A percentile compares a stretch with the other conserved stretches of the same genome.
phyloP scores from a whole-genome alignment of 2,329 filamentous ascomycete genomes.

The Penicillium griseofulvum region DNA sequence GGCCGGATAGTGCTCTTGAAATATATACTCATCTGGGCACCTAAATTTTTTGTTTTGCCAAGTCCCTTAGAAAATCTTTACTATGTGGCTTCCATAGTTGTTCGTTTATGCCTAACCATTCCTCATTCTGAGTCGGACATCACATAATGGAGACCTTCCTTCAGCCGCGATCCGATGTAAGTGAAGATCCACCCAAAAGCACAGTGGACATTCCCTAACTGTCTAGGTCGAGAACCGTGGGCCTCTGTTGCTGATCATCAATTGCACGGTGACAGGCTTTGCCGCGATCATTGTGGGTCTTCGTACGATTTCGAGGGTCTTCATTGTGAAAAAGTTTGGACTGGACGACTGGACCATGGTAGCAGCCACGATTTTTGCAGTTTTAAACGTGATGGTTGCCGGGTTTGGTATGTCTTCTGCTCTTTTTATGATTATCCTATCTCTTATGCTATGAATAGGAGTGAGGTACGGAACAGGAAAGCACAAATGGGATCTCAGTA shows the following conservation, averaged over 20 bases:
- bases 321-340: not conserved
- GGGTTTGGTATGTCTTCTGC: not conserved
- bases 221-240: constrained; percentile 1
- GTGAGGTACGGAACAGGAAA: not conserved
- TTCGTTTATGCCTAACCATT: not conserved
- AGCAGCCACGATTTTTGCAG: not conserved
- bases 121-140: not conserved
- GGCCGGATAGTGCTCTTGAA: too few species aligned
- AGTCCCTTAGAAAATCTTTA: too few species aligned
- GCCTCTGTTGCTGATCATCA: constrained; percentile 4
- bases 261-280: not conserved
- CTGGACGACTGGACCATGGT: not conserved
- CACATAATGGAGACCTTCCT: not conserved
- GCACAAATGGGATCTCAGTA: not conserved
- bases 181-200: not conserved
- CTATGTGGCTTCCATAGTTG: not conserved
- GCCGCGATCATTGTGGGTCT: not conserved
- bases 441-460: not conserved
- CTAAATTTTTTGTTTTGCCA: too few species aligned
- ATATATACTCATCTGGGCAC: too few species aligned
- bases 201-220: not conserved
- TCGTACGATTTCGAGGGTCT: not conserved
- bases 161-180: not conserved
- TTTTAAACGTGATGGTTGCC: not conserved
- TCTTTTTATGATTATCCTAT: not conserved